Evolutionary conservation across 1,284 basidiomycete species (phyloP).

Genomic region (Apiotrichum laibachii): DNA sequence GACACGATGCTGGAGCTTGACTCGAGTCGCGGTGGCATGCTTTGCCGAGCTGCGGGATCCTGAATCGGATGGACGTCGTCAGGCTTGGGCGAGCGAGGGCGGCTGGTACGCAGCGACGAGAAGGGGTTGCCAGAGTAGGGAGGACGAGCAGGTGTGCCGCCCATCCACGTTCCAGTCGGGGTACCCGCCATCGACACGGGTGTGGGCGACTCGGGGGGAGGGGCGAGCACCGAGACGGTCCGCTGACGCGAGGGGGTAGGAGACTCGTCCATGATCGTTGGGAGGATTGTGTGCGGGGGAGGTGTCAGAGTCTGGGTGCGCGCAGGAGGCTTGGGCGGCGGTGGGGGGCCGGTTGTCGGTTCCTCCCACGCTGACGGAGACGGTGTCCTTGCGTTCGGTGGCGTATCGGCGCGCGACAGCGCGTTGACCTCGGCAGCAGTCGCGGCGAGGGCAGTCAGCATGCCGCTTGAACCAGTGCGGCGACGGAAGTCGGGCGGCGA

Average conservation of each 20-base stretch:
- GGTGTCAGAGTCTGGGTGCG: neutral
- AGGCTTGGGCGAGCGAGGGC: neutral
- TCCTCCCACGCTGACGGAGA: no score
- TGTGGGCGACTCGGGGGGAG: conserved; percentile 1
- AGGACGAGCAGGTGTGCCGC: neutral
- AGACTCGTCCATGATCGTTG: conserved; percentile 23
- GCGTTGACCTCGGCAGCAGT: neutral
- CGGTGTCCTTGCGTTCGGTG: neutral
- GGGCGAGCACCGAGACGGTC: conserved; percentile 15
- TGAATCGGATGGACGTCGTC: neutral
- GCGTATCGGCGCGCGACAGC: neutral
- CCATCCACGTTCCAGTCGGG: neutral
- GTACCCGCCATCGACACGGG: neutral
- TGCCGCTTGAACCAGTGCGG: neutral
- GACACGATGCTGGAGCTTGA: neutral
- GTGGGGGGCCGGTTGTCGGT: neutral
- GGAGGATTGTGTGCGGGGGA: no score
- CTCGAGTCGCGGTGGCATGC: neutral
- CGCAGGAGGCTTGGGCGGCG: neutral
- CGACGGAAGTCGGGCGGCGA: neutral
- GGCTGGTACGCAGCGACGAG: neutral
- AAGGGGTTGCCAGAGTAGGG: neutral
- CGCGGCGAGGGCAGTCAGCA: neutral
- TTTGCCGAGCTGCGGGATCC: neutral
- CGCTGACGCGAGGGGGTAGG: conserved; percentile 18